Base-by-base conservation (phyloP, 805 yeast genomes). In the Spathaspora boniae region DNA sequence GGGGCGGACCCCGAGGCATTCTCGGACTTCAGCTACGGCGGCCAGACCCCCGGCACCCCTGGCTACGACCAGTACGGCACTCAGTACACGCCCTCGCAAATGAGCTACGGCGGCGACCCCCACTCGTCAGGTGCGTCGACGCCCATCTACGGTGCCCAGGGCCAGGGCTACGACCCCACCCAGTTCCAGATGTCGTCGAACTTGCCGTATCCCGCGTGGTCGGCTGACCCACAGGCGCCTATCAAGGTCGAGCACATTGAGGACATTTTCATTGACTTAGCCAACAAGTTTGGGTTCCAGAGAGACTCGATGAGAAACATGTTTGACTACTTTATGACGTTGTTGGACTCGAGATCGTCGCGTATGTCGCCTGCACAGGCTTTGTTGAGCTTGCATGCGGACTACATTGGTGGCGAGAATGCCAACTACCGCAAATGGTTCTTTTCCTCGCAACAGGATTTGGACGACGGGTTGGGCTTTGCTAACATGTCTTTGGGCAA, bases 181-280 rank as follows among this genome's bases (percentile, higher is more conserved):
- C 80, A 53, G 60, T 78, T 56, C 65, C 85, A 53, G 66, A 80
- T 72, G 82, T 86, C 58, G 50, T 82, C 65, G 73, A 95, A 50
- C 78, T 88, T 93, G 61, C 99, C 98, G 22, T 93, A 91, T 61
- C 98, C 99, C 29, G 98, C 98, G 34, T 93, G 98, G 98, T 86
- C 96, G 17, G 95, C 95, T 31, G 98, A 93, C 62, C 89, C 84
- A 38, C 91, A 80, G 56, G 85, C 82, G 16, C 96, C 96, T 6
- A 73, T 93, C 30, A 71, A 84, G 33, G 73, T 76, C 44, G 93
- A 85, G 61, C 91, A 85, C 58, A 82, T 85, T 56, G 94, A 85
- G 66, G 94, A 85, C 66, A 78, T 84, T 25, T 85, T 85, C 56
- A 85, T 85, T 53, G 93, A 85, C 60, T 69, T 85, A 58, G 70